Base-by-base conservation (phyloP, 2,329 filamentous ascomycete species). In the Onygenales sp. region DNA sequence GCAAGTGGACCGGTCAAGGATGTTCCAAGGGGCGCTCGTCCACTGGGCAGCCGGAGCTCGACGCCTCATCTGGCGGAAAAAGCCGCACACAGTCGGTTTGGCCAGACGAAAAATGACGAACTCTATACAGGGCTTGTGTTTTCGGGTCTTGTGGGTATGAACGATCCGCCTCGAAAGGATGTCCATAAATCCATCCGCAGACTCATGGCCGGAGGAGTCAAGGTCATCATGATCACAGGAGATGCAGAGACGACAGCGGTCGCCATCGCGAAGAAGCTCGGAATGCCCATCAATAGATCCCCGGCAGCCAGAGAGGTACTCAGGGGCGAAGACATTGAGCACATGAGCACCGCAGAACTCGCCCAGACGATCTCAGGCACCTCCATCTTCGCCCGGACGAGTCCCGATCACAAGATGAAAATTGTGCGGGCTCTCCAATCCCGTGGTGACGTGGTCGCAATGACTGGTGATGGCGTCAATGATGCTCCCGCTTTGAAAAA, bases 221-320 rank as follows among this genome's bases (percentile, higher is more conserved):
- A 90, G 68, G 88, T 98, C 47, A 94, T 98, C 62, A 98, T 98
- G 93, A 97, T 98, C 60, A 98, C 93, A 8, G 93, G 93, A 54
- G 93, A 98, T 68, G 89, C 93, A 13, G 90, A 97, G 67, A 89
- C 89, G 1, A 98, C 93, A 2, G 93, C 93, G 2, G 78, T 96
- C 45, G 93, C 93, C 0, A 97, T 98, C 66, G 93, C 88, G 33
- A 88, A 82, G 69, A 92, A 95, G 65, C 78, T 98, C n/a, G 93
- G 93, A 42, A 98, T 98, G 88, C 83, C 85, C 2, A 82, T 97
- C 53, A 74, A 80, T 78, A 52, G 74, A 74, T 58, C 79, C 71
- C 56, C 79, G 70, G 56, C 77, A 77, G 63, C 74, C 70, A 43
- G 69, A 70, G 54, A 79, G 78, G 92, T 97, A 9, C 77, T 98